Evolutionary conservation across 2,329 filamentous ascomycete genomes (phyloP), one percentile per base, ranked within the genome.

Genomic region (Exutisphaerella laricina): DNA sequence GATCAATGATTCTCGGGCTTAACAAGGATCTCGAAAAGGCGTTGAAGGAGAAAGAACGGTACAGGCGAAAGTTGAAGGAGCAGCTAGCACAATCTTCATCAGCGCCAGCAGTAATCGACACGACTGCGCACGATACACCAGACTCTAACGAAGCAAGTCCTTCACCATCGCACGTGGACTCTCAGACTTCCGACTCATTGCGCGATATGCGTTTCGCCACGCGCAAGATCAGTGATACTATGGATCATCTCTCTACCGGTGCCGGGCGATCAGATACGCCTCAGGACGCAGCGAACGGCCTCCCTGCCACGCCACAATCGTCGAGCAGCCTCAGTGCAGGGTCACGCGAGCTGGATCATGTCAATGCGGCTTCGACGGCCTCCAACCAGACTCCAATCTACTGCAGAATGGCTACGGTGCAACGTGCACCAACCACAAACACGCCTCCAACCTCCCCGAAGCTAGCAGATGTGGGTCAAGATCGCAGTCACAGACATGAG

Each of bases 11-110:
- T 41, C 67, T 95, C 14, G 90, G 89, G 5, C 73, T 98, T 50
- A 96, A 97, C 61, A 94, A 92, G 64, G 92, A 98, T 62, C 71
- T 98, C 9, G 90, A 97, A 65, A 80, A 86, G 39, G 82, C 89
- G 1, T 66, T 95, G 51, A 94, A 94, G 62, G 92, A 97, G 55
- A 96, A 96, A 66, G 90, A 97, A 54, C 84, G 84, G 56, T 97
- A 97, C 62, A 81, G 86, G 57, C 89, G 84, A 65, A 95, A 92
- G 66, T 64, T 94, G 31, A 95, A 94, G 65, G 89, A 97, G 43
- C 65, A 78, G 46, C 67, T 79, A 52, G 68, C 67, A 21, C 68
- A 74, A 45, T 64, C 70, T 17, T 48, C 56, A 13, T 60, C 61
- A 6, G 56, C 56, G 28, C 56, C 59, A 12, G 29, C 51, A n/a